Conservation (phyloP, 2,329 filamentous ascomycete genomes). For the Lasiodiplodia theobromae region DNA sequence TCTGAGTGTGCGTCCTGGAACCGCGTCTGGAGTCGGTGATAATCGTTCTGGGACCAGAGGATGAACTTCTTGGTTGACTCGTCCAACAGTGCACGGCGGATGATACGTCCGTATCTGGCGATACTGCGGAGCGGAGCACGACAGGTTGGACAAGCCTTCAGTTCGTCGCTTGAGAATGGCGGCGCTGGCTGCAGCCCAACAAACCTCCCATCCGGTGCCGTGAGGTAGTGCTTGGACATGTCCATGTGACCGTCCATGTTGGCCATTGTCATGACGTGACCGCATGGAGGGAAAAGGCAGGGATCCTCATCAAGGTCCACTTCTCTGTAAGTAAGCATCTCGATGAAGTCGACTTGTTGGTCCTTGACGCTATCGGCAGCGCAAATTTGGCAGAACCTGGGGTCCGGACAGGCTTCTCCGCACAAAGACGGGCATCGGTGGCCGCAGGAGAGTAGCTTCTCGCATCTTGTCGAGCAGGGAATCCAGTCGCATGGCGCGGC, state of each 20-base stretch:
- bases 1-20: conserved; percentile 26
- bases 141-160: conserved; percentile 67
- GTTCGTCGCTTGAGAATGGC: conserved; percentile 44
- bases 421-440: conserved; percentile 72
- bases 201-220: conserved; percentile 47
- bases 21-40: conserved; percentile 34
- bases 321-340: conserved; percentile 62
- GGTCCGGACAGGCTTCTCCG: conserved; percentile 66
- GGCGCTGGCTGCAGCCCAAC: conserved; percentile 38
- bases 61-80: conserved; percentile 71
- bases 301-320: conserved; percentile 66
- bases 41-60: conserved; percentile 57
- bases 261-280: conserved; percentile 67
- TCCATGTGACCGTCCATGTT: conserved; percentile 69
- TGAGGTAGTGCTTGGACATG: conserved; percentile 59
- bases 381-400: conserved; percentile 65
- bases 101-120: conserved; percentile 67
- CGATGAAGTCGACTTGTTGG: conserved; percentile 63
- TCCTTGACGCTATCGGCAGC: conserved; percentile 47
- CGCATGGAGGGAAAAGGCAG: conserved; percentile 68
- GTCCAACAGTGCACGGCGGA: conserved; percentile 67
- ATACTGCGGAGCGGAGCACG: conserved; percentile 65
- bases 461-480: conserved; percentile 69
- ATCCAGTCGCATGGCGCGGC: conserved; percentile 72
- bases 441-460: conserved; percentile 61